Evolutionary conservation across 441 rosid genomes (phyloP), one percentile per base, ranked within the genome.

Genomic region (Euphorbia corollata): DNA sequence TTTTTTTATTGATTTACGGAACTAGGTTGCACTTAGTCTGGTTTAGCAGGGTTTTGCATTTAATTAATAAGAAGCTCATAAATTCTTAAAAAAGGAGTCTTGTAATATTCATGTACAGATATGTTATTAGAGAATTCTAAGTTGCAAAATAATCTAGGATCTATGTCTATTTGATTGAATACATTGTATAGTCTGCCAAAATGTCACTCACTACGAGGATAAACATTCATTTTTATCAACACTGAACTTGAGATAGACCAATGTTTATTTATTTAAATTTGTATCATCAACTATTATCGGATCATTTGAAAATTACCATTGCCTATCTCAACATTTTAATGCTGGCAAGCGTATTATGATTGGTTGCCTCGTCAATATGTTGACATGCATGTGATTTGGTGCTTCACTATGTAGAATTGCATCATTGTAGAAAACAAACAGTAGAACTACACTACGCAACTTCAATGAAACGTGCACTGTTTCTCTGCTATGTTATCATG

Each of bases 221-320:
- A 16, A 7, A 4, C 39, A 55, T 12, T 24, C 56, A 34, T 15
- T 65, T 53, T 32, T 0, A 1, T 27, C 10, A 50, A 19, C 3
- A 32, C 20, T 13, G 6, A 51, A 34, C 34, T 8, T 50, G 48
- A 18, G 12, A n/a, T 10, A 5, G 30, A 19, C 30, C 50, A 64
- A n/a, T 43, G 3, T 41, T 43, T 45, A 13, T 0, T 1, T 22
- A 23, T 22, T 23, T 45, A 43, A 63, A 45, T 63, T 43, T 23
- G 48, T 13, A 12, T 20, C 9, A 38, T 30, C 20, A 34, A 39
- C 30, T 39, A 0, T 38, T 30, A 38, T 61, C 38, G 19, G 51
- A 64, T 64, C 23, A 64, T 48, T 64, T n/a, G 15, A 27, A 64
- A 64, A 59, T 19, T 27, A 57, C 16, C 15, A 57, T 19, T 24